Conservation (phyloP, 2,329 filamentous ascomycete species). For the Sarocladium oryzae region DNA sequence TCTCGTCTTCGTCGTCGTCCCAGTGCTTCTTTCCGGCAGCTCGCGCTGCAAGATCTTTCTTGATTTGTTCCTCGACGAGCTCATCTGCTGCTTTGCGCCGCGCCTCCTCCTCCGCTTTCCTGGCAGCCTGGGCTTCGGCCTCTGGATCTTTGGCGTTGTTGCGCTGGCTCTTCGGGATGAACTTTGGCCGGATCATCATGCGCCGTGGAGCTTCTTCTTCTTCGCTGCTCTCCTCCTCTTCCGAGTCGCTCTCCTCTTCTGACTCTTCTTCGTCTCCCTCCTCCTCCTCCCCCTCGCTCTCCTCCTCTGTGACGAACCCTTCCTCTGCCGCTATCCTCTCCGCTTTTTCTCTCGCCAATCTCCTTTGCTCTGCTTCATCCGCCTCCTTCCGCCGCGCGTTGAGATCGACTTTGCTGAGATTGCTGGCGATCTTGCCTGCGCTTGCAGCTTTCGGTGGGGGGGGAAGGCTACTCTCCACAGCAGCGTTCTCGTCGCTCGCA, state of each 20-base stretch:
- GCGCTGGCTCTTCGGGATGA: constrained; percentile 54
- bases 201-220: constrained; percentile 50
- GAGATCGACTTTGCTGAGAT: constrained; percentile 46
- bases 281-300: constrained; percentile 18
- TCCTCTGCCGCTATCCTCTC: constrained; percentile 48
- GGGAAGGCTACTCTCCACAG: constrained; percentile 31
- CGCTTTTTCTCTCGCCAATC: constrained; percentile 41
- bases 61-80: constrained; percentile 82
- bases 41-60: constrained; percentile 69
- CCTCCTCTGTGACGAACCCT: constrained; percentile 56
- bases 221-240: constrained; percentile 45
- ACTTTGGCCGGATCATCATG: constrained; percentile 57
- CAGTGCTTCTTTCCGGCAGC: constrained; percentile 76
- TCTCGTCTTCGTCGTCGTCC: constrained; percentile 69
- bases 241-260: constrained; percentile 33
- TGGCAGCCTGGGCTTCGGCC: constrained; percentile 28
- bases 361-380: constrained; percentile 39
- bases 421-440: constrained; percentile 50
- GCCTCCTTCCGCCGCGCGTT: constrained; percentile 39
- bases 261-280: constrained; percentile 30
- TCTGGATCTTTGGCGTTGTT: constrained; percentile 20
- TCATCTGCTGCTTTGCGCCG: constrained; percentile 67
- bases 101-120: constrained; percentile 49
- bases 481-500: constrained; percentile 34
- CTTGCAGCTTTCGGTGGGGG: constrained; percentile 52